Evolutionary conservation across 2,329 filamentous ascomycete genomes (phyloP), one percentile per base, ranked within the genome.

Genomic region (Phialophora tarda): DNA sequence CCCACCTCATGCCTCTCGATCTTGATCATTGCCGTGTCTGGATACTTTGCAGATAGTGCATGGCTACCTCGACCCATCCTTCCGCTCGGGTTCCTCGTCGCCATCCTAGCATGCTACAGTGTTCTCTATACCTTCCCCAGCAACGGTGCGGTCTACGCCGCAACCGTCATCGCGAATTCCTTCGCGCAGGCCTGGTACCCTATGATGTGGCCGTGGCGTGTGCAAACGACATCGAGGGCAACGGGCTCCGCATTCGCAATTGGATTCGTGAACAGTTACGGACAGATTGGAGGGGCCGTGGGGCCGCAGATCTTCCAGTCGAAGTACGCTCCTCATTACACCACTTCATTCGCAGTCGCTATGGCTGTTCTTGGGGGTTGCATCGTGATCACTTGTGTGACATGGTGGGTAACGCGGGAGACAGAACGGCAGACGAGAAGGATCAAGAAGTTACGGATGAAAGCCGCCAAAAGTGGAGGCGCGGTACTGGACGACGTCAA

Each of bases 181-280:
- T 75, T 82, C 11, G 77, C 80, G 0, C 74, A 77, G 2, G 77
- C 78, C 1, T 83, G 81, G 78, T 84, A 77, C 67, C 80, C 82
- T 0, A 76, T 83, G 65, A 84, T 84, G 82, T 82, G 82, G 82
- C 82, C 82, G 11, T 84, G 82, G 82, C 78, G 82, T 3, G 81
- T 83, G 0, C 82, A 83, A 70, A 83, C 82, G 0, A 83, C 81
- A 0, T 76, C 75, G 32, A 69, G 80, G 2, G 81, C 82, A 0
- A 84, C 82, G 0, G 82, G 82, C 0, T 83, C 82, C 0, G 82
- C 82, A 0, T 84, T 84, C 68, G 78, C 80, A 5, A 83, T 84
- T 63, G 82, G 78, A 0, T 84, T 84, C 63, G 81, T 82, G 57
- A 83, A 83, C 68, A 81, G 78, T 62, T 82, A 83, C 69, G 82